These are phyloP conservation scores for Penicillium canescens DNA, from an alignment of 495 filamentous ascomycete genomes.

Conservation along the genomic window DNA sequence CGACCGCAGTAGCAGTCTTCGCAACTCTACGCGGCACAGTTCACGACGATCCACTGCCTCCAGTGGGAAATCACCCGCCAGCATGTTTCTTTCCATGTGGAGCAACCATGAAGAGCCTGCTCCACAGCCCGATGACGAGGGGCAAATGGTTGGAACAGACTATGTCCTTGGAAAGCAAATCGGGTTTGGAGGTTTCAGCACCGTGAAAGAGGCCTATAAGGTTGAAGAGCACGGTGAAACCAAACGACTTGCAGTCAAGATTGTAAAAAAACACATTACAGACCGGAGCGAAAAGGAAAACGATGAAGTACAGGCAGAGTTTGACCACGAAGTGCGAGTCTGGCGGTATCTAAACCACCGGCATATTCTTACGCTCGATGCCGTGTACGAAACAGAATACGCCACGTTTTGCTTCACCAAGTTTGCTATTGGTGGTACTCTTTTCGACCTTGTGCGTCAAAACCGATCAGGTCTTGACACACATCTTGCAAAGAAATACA, in stretches of 20 bases:
- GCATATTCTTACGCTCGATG: slow-evolving; percentile 64
- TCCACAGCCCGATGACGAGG: slow-evolving; percentile 64
- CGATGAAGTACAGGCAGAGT: slow-evolving; percentile 68
- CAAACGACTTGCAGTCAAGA: slow-evolving; percentile 64
- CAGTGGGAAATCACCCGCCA: slow-evolving; percentile 54
- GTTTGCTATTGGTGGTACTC: slow-evolving; percentile 64
- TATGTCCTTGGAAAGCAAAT: slow-evolving; percentile 75
- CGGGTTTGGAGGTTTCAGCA: slow-evolving; percentile 69
- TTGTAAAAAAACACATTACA: slow-evolving; percentile 63
- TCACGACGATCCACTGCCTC: slow-evolving; percentile 49
- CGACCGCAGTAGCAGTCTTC: slow-evolving; percentile 41
- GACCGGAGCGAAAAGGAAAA: slow-evolving; percentile 62
- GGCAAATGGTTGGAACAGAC: slow-evolving; percentile 69
- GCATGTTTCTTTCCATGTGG: slow-evolving; percentile 62
- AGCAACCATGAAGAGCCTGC: slow-evolving; percentile 42
- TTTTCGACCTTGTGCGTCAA: slow-evolving; percentile 67
- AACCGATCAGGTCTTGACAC: slow-evolving; percentile 57
- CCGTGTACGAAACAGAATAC: slow-evolving; percentile 68
- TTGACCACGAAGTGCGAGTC: slow-evolving; percentile 71
- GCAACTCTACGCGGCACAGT: slow-evolving; percentile 37
- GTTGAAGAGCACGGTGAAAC: slow-evolving; percentile 57
- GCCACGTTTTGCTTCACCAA: slow-evolving; percentile 77
- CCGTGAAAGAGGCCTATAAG: slow-evolving; percentile 70
- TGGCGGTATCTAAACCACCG: slow-evolving; percentile 71
- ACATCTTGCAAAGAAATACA: slow-evolving; percentile 59